These are phyloP conservation scores for Tephrocybe rancida DNA, from an alignment of 768 basidiomycete species.

Conservation along the genomic window DNA sequence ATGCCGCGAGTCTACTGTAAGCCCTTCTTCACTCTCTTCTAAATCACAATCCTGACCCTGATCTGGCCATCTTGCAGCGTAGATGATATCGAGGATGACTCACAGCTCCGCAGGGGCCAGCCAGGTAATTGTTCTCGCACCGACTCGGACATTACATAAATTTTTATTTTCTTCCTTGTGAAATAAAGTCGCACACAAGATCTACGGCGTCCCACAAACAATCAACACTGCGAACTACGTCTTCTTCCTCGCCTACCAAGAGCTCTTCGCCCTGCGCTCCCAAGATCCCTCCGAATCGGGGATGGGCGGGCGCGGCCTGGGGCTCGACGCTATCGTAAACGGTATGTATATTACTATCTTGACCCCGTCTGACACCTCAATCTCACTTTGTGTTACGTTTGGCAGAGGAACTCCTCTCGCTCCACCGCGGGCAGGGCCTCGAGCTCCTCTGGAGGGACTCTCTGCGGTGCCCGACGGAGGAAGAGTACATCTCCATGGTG, in stretches of 20 bases:
- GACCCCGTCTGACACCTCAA: background rate
- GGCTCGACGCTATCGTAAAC: constrained; percentile 75
- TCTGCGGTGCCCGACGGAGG: constrained; percentile 88
- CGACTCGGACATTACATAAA: background rate
- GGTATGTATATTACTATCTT: constrained; percentile 45
- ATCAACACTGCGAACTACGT: constrained; percentile 98
- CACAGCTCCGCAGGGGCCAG: constrained; percentile 81
- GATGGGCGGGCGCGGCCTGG: constrained; percentile 27
- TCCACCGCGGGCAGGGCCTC: constrained; percentile 94
- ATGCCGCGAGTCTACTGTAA: constrained; percentile 91
- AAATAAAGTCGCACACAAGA: constrained; percentile 81
- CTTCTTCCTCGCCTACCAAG: constrained; percentile 91
- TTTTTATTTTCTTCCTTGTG: background rate
- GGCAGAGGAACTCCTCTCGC: constrained; percentile 68
- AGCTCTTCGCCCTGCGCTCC: constrained; percentile 70
- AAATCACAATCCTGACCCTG: background rate
- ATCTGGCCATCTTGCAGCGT: constrained; percentile 51
- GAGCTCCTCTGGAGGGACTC: constrained; percentile 96
- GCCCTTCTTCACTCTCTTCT: constrained; percentile 18
- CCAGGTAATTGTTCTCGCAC: constrained; percentile 53
- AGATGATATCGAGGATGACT: constrained; percentile 94
- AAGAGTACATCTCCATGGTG: constrained; percentile 95
- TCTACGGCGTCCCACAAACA: constrained; percentile 95
- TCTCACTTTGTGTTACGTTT: no score
- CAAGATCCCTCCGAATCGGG: constrained; percentile 6